Evolutionary conservation across 108 stramenopile genomes (phyloP).

Genomic region (Conticribra guillardii): DNA sequence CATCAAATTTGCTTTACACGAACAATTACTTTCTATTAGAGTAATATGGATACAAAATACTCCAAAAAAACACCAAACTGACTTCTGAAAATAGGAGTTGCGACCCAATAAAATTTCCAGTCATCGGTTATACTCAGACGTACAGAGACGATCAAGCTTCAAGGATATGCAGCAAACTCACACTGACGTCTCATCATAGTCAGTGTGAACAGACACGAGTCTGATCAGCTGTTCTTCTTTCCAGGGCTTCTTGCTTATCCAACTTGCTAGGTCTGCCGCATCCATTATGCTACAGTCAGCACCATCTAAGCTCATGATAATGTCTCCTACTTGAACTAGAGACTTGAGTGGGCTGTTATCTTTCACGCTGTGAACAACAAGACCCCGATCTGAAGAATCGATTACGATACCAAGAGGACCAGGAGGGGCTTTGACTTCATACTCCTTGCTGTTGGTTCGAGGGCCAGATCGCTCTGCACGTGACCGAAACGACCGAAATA

Average conservation of each 20-base stretch:
- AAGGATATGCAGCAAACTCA: too few relatives aligned
- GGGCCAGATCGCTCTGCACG: not conserved
- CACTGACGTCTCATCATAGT: not conserved
- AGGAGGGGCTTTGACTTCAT: constrained; percentile 34
- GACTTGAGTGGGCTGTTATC: constrained; percentile 17
- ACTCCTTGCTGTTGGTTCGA: constrained; percentile 14
- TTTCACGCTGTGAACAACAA: constrained; percentile 31
- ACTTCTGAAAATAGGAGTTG: constrained; percentile 7
- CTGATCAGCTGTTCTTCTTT: constrained; percentile 12
- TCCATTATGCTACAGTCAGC: constrained; percentile 13
- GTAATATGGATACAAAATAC: too few relatives aligned
- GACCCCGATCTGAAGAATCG: constrained; percentile 30
- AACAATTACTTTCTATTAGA: too few relatives aligned
- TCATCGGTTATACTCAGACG: too few relatives aligned
- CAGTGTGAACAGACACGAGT: not conserved
- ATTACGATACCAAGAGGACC: constrained; percentile 42
- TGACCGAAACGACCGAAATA: not conserved
- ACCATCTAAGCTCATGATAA: constrained; percentile 36
- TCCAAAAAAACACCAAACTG: not conserved
- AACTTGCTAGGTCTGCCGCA: constrained; percentile 19
- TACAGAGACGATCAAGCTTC: too few relatives aligned
- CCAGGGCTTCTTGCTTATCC: constrained; percentile 32
- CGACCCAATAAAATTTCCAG: not conserved
- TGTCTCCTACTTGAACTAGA: constrained; percentile 34
- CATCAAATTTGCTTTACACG: too few relatives aligned